Conservation (phyloP, 768 basidiomycete species). For the Cyclocybe aegerita region DNA sequence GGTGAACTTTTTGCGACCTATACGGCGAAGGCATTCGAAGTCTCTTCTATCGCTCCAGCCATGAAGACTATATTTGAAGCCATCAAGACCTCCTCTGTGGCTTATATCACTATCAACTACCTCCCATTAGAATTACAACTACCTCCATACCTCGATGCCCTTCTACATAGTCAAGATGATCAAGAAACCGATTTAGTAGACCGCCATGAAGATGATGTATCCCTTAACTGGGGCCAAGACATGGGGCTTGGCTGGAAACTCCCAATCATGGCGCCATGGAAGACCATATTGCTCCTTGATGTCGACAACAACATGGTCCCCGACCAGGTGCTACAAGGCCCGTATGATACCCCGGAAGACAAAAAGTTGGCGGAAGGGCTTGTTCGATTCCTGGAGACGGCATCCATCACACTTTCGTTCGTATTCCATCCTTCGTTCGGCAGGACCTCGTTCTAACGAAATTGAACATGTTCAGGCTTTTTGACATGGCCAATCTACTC, state of each 20-base stretch:
- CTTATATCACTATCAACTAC: slow-evolving; percentile 74
- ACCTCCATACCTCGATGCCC: slow-evolving; percentile 73
- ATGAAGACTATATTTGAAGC: slow-evolving; percentile 80
- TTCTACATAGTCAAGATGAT: slow-evolving; percentile 68
- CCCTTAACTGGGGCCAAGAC: slow-evolving; percentile 62
- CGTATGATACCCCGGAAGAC: slow-evolving; percentile 64
- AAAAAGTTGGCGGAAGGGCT: slow-evolving; percentile 67
- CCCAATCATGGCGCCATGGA: slow-evolving; percentile 85
- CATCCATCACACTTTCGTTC: slow-evolving; percentile 74
- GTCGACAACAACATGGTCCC: slow-evolving; percentile 55
- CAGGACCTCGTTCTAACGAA: background rate
- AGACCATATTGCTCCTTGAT: slow-evolving; percentile 79
- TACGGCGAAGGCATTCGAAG: slow-evolving; percentile 54
- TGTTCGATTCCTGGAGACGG: slow-evolving; percentile 72
- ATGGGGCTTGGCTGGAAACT: slow-evolving; percentile 73
- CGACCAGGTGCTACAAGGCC: slow-evolving; percentile 56
- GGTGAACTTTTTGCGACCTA: slow-evolving; percentile 62
- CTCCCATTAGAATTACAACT: slow-evolving; percentile 85
- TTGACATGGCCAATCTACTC: slow-evolving; percentile 75
- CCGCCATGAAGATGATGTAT: slow-evolving; percentile 50
- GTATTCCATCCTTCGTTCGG: slow-evolving; percentile 24
- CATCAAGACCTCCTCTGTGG: slow-evolving; percentile 73
- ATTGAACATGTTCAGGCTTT: slow-evolving; percentile 44
- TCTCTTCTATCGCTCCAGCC: slow-evolving; percentile 73
- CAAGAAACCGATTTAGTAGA: slow-evolving; percentile 51